Conservation (phyloP, 2,329 filamentous ascomycete species). For the Pseudovirgaria hyperparasitica region DNA sequence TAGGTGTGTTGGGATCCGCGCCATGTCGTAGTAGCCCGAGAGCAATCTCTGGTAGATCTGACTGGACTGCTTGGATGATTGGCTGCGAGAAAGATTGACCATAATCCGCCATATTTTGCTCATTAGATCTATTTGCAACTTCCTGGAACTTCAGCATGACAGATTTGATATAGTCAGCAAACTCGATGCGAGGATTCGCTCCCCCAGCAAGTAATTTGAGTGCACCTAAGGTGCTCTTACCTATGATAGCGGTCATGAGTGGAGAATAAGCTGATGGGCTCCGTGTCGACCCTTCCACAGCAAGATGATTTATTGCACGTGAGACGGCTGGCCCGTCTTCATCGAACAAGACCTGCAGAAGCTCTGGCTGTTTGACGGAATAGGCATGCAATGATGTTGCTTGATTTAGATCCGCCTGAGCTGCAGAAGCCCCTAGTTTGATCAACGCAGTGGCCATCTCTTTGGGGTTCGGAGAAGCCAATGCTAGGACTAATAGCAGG, state of each 20-base stretch:
- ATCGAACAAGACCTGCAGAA: constrained; percentile 32
- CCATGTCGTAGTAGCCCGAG: constrained; percentile 49
- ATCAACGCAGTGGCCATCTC: constrained; percentile 54
- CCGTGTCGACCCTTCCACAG: constrained; percentile 26
- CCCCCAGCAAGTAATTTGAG: constrained; percentile 51
- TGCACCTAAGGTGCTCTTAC: constrained; percentile 40
- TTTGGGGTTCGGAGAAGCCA: constrained; percentile 52
- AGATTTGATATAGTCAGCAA: constrained; percentile 51
- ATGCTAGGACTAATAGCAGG: constrained; percentile 55
- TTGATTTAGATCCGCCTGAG: constrained; percentile 56
- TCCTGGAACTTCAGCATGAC: constrained; percentile 32
- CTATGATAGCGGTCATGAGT: constrained; percentile 46
- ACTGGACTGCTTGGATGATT: constrained; percentile 46
- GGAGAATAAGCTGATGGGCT: constrained; percentile 31
- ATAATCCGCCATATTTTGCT: constrained; percentile 40
- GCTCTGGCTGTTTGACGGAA: constrained; percentile 37
- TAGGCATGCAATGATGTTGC: constrained; percentile 56
- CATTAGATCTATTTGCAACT: constrained; percentile 23
- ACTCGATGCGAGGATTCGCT: constrained; percentile 46
- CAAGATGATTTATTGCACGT: constrained; percentile 54
- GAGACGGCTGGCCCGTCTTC: constrained; percentile 49
- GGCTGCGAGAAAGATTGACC: constrained; percentile 45
- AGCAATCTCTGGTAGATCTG: constrained; percentile 39
- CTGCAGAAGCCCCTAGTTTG: constrained; percentile 56
- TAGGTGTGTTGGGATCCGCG: constrained; percentile 52